Evolutionary conservation across 495 filamentous ascomycete species (phyloP), one percentile per base, ranked within the genome.

Genomic region (Podospora pseudocomata): DNA sequence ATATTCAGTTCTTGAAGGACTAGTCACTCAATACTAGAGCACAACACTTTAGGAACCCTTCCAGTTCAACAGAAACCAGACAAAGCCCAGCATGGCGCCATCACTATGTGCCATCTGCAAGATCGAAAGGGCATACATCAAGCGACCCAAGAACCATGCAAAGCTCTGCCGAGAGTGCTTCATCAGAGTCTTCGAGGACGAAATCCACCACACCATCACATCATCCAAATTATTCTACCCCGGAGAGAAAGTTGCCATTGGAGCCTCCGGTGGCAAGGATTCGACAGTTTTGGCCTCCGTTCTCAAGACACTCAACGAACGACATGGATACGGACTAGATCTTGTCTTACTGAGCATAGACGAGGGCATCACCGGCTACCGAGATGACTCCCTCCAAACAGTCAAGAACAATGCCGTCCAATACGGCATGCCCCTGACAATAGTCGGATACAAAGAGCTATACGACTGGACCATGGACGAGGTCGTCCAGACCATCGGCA

Each of bases 391-490:
- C 7, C 84, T 99, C 0, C 93, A 97, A 78, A 97, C 95, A 0
- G 95, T 99, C 63, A 97, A 97, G 85, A 82, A 94, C 70, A 98
- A 99, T 74, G 90, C 94, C 2, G 74, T 84, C 15, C 94, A 98
- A 76, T 97, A 97, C 76, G 86, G 89, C 15, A 94, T 99, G 91
- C 87, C 91, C 2, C 82, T 99, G 39, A 90, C 90, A 72, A 95
- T 99, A 60, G 87, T 99, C 28, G 91, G 94, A 57, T 99, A 99
- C 76, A 89, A 87, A 53, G 94, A 98, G 76, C 83, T 99, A 4
- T 99, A 98, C 77, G 95, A 96, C 2, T 99, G 95, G 95, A 97
- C 94, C 11, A 99, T 99, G 95, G 95, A 99, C 77, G 91, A 97
- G 72, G 95, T 99, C 15, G 95, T 99, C 2, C 89, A 90, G 73